Base-by-base conservation (phyloP, 2,329 filamentous ascomycete genomes). In the Anisogramma anomala region DNA sequence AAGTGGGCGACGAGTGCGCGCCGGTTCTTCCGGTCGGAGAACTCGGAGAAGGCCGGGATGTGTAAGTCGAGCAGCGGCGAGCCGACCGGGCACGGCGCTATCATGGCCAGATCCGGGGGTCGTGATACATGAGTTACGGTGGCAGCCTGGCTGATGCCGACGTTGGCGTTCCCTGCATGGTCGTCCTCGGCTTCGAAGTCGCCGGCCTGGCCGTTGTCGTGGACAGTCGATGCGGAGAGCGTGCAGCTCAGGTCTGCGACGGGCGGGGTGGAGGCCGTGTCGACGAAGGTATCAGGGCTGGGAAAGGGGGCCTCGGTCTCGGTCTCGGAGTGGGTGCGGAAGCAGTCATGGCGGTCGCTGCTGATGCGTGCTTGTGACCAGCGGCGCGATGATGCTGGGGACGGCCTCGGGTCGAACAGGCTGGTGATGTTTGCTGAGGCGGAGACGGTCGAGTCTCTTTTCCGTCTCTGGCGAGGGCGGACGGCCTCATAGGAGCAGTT, bases 1-100 rank as follows among this genome's bases (percentile, higher is more conserved):
- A 79, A 79, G 57, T 80, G 74, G 47, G 75, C 71, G 10, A 80
- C 63, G 18, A 79, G 59, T 2, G 65, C 67, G 8, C 76, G 67
- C 4, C 74, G 66, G 48, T 73, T 72, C 19, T 63, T 65, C 11
- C 64, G 66, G 9, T 66, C 62, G 2, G 72, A 71, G 51, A 78
- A 78, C 43, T 79, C 74, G 34, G 65, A 63, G 50, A 76, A 79
- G 1, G 61, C 59, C 1, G 74, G 74, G 7, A 65, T 53, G 43
- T 59, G 60, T 45, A 77, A 74, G 28, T 74, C 72, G 8, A 73
- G 56, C 4, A 66, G 58, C 2, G 64, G 64, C 3, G 64, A 65
- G 10, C 48, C 56, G 6, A 60, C 50, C 0, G 63, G 57, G 37
- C 55, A 58, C 7, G 63, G 59, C 30, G 62, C 56, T 25, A 66